Evolutionary conservation across 495 filamentous ascomycete genomes (phyloP), one percentile per base, ranked within the genome.

Genomic region (Clohesyomyces aquaticus): DNA sequence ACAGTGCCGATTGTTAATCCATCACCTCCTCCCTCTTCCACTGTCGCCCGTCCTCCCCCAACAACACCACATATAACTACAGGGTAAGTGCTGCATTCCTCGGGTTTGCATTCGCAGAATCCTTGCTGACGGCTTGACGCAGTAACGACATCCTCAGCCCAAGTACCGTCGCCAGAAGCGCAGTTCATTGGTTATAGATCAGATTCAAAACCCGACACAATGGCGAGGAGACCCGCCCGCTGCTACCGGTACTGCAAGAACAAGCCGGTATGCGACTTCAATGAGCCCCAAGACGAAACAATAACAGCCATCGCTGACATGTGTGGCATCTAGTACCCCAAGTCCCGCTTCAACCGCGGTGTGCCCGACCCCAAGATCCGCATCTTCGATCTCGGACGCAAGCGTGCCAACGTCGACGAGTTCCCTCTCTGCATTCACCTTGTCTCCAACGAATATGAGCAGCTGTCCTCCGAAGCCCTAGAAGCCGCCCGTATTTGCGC

Each of bases 231-330:
- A 85, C 94, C 94, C 73, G 94, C 94, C 71, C 86, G 95, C 82
- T 98, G 94, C 82, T 98, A 98, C 87, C 92, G 94, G 79, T 98
- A 98, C 88, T 98, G 94, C 91, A 98, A 98, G 91, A 97, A 97
- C 88, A 96, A 96, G 93, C 91, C 94, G 78, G 80, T 88, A 84
- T 42, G 28, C 56, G 22, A 16, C 29, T 8, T 8, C 22, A 41
- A 3, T 16, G 32, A 50, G 25, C 11, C 9, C 4, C 6, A 56
- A 23, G 52, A 38, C 11, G 22, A 29, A 29, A 18, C 18, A 59
- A 19, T 3, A 48, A 42, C 21, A 35, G 9, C 22, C 21, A 51
- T 26, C 26, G 22, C 59, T 56, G 45, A 68, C 23, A 42, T 61
- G n/a, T n/a, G 49, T 47, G 26, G 35, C 49, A 16, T 70, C 91